Evolutionary conservation across 2,329 filamentous ascomycete species (phyloP).

Genomic region (Sarocladium strictum): DNA sequence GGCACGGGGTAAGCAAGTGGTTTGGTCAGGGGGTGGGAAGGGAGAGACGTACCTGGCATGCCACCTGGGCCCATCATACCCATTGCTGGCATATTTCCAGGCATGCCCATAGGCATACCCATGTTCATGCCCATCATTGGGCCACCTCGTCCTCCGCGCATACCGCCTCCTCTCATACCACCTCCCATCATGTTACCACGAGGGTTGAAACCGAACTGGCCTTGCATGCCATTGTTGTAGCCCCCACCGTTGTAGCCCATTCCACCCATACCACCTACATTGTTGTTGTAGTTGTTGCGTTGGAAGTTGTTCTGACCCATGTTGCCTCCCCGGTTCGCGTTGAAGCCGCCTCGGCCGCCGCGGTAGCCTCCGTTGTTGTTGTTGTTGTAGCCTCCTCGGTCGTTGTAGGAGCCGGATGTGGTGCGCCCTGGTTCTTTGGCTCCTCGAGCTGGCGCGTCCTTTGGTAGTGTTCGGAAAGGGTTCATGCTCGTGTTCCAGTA

Average conservation of each 20-base stretch:
- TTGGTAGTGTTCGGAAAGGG: conserved; percentile 85
- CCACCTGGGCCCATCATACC: conserved; percentile 46
- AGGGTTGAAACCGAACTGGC: conserved; percentile 37
- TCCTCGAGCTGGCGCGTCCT: conserved; percentile 65
- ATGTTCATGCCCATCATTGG: conserved; percentile 47
- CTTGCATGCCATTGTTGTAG: conserved; percentile 30
- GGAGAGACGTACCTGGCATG: conserved; percentile 24
- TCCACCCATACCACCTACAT: conserved; percentile 25
- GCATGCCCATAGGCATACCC: conserved; percentile 51
- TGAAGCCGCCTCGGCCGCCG: conserved; percentile 37
- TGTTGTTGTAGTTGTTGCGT: conserved; percentile 37
- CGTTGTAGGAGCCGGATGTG: conserved; percentile 43
- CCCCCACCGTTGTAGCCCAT: conserved; percentile 33
- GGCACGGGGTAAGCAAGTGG: conserved; percentile 16
- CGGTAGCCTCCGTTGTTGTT: conserved; percentile 41
- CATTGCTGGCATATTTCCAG: conserved; percentile 48
- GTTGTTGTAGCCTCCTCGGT: conserved; percentile 39
- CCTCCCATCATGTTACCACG: conserved; percentile 40
- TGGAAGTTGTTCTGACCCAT: conserved; percentile 42
- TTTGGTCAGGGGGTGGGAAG: not conserved
- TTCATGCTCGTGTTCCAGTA: conserved; percentile 76
- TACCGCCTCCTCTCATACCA: conserved; percentile 43
- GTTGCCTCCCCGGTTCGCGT: conserved; percentile 27
- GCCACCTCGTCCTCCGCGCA: conserved; percentile 42
- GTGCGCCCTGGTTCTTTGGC: conserved; percentile 57